Base-by-base conservation (phyloP, 345 rosid species). In the Xanthoceras sorbifolium region DNA sequence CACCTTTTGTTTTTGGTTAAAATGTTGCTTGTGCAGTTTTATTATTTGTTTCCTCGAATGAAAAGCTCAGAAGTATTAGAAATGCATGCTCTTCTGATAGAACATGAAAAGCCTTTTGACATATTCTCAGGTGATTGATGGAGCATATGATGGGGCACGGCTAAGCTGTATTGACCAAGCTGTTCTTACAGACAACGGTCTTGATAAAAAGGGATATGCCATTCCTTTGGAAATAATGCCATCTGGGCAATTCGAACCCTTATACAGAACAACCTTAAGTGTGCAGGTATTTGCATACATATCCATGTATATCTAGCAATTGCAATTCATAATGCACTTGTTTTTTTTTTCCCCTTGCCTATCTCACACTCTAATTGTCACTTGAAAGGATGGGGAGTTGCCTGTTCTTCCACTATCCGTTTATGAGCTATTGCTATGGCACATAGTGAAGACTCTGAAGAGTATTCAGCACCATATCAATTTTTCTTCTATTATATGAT, bases 361-460 rank as follows among this genome's bases (percentile, higher is more conserved):
- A 31, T 72, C 55, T 50, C 38, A 12, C 67, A 76, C 52, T 55
- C 64, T 55, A 5, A 22, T 54, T 72, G 71, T 69, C 64, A 77
- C 71, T 36, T 79, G 63, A 60, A 79, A 93, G 98, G 98, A 93
- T 78, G 98, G 98, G 1, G 97, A 95, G 78, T 77, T 92, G 80
- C 97, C 93, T 6, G 97, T 93, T 78, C 97, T 92, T 81, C 99
- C 97, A 18, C 83, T 92, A 15, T 90, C 96, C 1, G 96, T 95
- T 40, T 93, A 90, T 42, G 98, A 84, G 96, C 93, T 61, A 91
- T 90, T 67, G 99, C 99, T 64, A 92, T 93, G 97, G 98, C 97
- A 3, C 99, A 93, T 78, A 93, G 81, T 36, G 93, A 89, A 73
- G 89, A 46, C 72, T 95, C 97, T 5, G 97, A 93, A 5, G 99